Base-by-base conservation (phyloP, 2,329 filamentous ascomycete genomes). In the Mycosphaerella arachidis region DNA sequence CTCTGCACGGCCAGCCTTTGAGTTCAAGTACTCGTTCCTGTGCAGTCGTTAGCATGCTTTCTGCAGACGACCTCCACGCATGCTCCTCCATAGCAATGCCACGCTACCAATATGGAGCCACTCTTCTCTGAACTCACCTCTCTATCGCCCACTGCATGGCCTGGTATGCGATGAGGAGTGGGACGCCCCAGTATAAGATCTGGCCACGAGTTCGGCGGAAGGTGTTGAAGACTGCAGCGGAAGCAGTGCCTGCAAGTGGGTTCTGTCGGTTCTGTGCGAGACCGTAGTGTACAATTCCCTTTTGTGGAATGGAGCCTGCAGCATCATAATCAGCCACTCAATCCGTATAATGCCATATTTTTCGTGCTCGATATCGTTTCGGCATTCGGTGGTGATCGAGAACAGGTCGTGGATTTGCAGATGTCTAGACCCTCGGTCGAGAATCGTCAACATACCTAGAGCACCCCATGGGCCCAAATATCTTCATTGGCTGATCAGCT, bases 201-300 rank as follows among this genome's bases (percentile, higher is more conserved):
- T 97, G 94, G 70, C 83, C 78, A 76, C 86, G 87, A 79, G 89
- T 90, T 72, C 94, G 87, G 77, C 94, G 88, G 84, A 89, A 95
- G 71, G 86, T 88, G 85, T 99, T 99, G 88, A 97, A 97, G 81
- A 97, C 79, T 73, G 92, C 93, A 68, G 88, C 89, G 77, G 93
- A 80, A 66, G 83, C 77, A 62, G 88, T 81, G 71, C 90, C 91
- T 66, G 91, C 91, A 68, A 96, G 83, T 65, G 92, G 90, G 73
- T 90, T 87, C 82, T 96, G 93, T 75, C 90, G 88, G 84, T 99
- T 97, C 68, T 89, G 79, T 70, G 90, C 88, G 68, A 99, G 75
- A 67, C 87, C 84, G 80, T 95, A 97, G 72, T 81, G 81, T 58
- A 81, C 78, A 61, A 88, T 79, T 71, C 85, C 84, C 72, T 85